Percentiles rank a stretch among this genome's conserved stretches.
phyloP scores from a whole-genome alignment of 495 filamentous ascomycete genomes.

The Elasticomyces elasticus region DNA sequence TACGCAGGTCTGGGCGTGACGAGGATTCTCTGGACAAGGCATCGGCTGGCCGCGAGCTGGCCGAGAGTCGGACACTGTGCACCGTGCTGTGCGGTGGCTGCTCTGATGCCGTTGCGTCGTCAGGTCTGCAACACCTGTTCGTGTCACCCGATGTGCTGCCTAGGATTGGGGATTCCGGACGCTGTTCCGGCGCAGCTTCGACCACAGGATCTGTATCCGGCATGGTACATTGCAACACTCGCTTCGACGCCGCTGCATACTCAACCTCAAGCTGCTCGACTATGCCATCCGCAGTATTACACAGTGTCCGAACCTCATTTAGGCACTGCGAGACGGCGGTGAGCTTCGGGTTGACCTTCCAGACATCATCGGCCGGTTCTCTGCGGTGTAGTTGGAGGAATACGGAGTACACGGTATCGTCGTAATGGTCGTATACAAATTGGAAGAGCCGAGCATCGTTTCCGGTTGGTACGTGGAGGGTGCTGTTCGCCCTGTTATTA shows the following conservation, averaged over 20 bases:
- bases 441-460: slow-evolving; percentile 10
- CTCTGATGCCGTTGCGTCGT: too few relatives aligned
- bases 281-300: neutral
- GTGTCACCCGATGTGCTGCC: too few relatives aligned
- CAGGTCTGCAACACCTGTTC: too few relatives aligned
- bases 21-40: neutral
- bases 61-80: too few relatives aligned
- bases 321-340: neutral
- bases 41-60: too few relatives aligned
- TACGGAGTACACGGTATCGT: neutral
- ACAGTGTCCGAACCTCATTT: neutral
- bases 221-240: neutral
- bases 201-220: too few relatives aligned
- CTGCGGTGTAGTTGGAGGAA: slow-evolving; percentile 1
- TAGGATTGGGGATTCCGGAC: too few relatives aligned
- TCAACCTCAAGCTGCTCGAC: neutral
- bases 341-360: neutral
- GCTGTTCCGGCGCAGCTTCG: too few relatives aligned
- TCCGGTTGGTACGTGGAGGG: slow-evolving; percentile 11
- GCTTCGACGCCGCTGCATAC: neutral
- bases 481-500: slow-evolving; percentile 1
- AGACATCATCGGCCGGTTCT: neutral
- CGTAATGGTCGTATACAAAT: slow-evolving; percentile 1
- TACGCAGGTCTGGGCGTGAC: neutral
- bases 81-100: too few relatives aligned